Percentiles rank a stretch among this genome's conserved stretches.
These are phyloP conservation scores for Meyerozyma sp. DNA, from an alignment of 1,139 yeast genomes.

Conservation along the genomic window DNA sequence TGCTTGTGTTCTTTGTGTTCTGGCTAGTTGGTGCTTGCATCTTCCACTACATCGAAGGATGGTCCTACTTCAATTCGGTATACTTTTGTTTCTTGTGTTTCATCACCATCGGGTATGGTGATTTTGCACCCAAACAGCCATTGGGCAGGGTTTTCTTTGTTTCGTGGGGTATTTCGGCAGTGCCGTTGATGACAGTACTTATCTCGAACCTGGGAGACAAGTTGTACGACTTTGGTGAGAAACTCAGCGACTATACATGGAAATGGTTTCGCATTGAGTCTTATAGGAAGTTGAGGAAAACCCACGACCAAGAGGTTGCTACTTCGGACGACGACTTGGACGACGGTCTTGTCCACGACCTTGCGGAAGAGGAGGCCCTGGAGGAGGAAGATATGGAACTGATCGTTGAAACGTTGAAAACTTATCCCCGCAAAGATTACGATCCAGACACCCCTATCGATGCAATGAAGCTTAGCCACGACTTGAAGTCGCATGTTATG, in stretches of 20 bases:
- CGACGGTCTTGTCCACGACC: neutral
- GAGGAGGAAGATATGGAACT: slow-evolving; percentile 6
- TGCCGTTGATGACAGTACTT: slow-evolving; percentile 81
- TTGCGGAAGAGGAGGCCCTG: slow-evolving; percentile 3
- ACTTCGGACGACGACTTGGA: neutral
- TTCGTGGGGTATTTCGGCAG: slow-evolving; percentile 74
- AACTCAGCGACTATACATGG: slow-evolving; percentile 11
- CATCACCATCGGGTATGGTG: slow-evolving; percentile 84
- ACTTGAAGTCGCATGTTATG: neutral
- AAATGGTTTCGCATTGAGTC: slow-evolving; percentile 4
- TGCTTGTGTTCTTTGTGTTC: slow-evolving; percentile 47
- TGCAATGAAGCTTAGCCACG: neutral
- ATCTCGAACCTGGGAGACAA: slow-evolving; percentile 70
- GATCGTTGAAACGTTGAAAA: neutral
- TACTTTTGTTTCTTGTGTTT: slow-evolving; percentile 74
- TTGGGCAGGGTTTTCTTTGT: slow-evolving; percentile 73
- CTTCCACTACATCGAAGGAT: slow-evolving; percentile 52
- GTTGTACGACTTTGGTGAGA: slow-evolving; percentile 32
- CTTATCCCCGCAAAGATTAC: neutral
- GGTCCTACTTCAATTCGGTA: slow-evolving; percentile 65
- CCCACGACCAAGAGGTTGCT: slow-evolving; percentile 3
- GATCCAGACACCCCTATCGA: neutral
- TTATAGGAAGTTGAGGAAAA: slow-evolving; percentile 2
- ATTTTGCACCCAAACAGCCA: slow-evolving; percentile 53
- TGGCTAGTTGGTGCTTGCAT: slow-evolving; percentile 71